These are phyloP conservation scores for Penicillium griseofulvum DNA, from an alignment of 2,329 filamentous ascomycete genomes.

Conservation along the genomic window DNA sequence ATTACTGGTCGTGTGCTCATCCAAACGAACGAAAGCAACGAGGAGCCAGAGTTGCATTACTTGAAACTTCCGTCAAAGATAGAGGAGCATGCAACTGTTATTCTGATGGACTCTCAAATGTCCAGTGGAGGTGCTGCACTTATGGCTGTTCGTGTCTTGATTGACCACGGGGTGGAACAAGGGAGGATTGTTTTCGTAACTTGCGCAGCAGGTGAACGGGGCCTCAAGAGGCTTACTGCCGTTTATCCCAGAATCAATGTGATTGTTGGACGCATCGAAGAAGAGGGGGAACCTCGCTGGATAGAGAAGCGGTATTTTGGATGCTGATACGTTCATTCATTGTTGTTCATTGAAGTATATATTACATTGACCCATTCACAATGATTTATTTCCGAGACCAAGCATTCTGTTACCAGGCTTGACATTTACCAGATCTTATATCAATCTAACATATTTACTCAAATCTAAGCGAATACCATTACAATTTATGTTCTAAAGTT, in stretches of 20 bases:
- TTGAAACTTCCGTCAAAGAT: conserved; percentile 75
- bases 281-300: conserved; percentile 83
- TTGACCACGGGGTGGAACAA: conserved; percentile 86
- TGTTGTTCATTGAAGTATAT: conserved; percentile 1
- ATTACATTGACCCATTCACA: not conserved
- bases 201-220: conserved; percentile 81
- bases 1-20: conserved; percentile 85
- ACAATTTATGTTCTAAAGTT: not conserved
- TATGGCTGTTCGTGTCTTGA: conserved; percentile 94
- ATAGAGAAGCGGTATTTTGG: conserved; percentile 86
- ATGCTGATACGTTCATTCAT: conserved; percentile 54
- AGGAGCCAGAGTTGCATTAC: conserved; percentile 91
- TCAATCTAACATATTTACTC: not conserved
- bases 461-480: not conserved
- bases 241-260: conserved; percentile 87
- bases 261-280: conserved; percentile 77
- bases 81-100: conserved; percentile 70
- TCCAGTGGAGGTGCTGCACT: conserved; percentile 79
- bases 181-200: conserved; percentile 88
- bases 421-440: not conserved
- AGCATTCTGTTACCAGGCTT: not conserved
- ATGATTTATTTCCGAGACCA: not conserved
- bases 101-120: conserved; percentile 92
- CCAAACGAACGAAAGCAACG: conserved; percentile 78
- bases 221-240: conserved; percentile 77